Conservation (phyloP, 306 rosid genomes). For the Cucurbita pepo region DNA sequence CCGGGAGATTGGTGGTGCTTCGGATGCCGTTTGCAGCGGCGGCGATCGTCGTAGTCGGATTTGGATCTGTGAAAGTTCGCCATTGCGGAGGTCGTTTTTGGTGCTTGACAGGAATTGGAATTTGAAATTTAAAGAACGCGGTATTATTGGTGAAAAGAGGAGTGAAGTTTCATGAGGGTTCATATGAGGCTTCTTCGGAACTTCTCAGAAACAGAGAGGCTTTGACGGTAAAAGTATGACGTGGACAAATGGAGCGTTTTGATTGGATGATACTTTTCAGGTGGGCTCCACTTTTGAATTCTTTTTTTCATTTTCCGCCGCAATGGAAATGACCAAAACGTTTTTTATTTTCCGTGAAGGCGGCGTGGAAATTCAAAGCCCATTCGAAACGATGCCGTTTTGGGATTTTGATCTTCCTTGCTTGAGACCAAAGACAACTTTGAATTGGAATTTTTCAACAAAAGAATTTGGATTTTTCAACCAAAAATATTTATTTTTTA, state of each 20-base stretch:
- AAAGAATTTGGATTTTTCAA: background rate
- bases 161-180: background rate
- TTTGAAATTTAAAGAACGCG: background rate
- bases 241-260: background rate
- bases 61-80: background rate
- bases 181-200: background rate
- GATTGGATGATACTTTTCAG: background rate
- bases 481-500: background rate
- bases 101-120: background rate
- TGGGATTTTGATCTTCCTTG: background rate
- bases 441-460: background rate
- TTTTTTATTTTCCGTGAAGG: background rate
- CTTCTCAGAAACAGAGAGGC: background rate
- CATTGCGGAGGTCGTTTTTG: background rate
- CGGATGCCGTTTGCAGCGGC: background rate
- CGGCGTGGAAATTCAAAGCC: constrained; percentile 1
- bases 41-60: background rate
- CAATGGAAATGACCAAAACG: background rate
- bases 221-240: constrained; percentile 1
- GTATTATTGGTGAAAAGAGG: background rate
- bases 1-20: constrained; percentile 8
- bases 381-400: background rate
- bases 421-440: background rate
- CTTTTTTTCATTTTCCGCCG: background rate
- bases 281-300: background rate